A percentile compares a stretch with the other conserved stretches of the same genome.
Conservation (phyloP, 2,329 filamentous ascomycete genomes). For the Canariomyces notabilis region DNA sequence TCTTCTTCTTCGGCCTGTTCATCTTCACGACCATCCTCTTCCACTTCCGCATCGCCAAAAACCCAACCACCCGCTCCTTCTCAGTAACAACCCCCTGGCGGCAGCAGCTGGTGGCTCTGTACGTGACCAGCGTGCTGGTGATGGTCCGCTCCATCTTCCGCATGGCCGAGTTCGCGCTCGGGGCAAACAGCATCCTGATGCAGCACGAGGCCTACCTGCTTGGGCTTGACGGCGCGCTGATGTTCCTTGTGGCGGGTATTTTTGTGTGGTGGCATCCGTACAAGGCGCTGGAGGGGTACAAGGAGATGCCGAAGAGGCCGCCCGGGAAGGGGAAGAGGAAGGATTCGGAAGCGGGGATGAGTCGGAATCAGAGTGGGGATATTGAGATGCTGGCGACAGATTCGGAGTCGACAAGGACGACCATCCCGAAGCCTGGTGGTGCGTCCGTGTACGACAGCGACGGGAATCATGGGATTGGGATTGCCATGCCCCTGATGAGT, state of each 20-base stretch:
- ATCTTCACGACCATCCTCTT: slow-evolving; percentile 41
- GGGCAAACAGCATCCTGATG: slow-evolving; percentile 39
- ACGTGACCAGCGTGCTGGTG: slow-evolving; percentile 40
- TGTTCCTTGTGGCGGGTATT: slow-evolving; percentile 19
- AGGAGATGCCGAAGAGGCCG: slow-evolving; percentile 3
- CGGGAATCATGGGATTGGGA: not conserved
- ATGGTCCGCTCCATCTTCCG: slow-evolving; percentile 44
- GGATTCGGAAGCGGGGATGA: too few species aligned
- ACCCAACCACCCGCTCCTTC: slow-evolving; percentile 27
- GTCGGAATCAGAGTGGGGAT: not conserved
- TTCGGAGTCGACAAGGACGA: not conserved
- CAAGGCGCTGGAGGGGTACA: slow-evolving; percentile 17
- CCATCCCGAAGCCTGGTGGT: not conserved
- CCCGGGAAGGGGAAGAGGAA: too few species aligned
- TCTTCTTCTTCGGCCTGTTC: slow-evolving; percentile 47
- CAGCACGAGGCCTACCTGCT: slow-evolving; percentile 43
- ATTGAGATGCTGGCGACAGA: not conserved
- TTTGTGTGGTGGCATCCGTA: slow-evolving; percentile 21
- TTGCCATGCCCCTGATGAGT: not conserved
- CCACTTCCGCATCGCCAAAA: slow-evolving; percentile 37
- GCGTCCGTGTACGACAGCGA: not conserved
- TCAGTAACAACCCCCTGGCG: slow-evolving; percentile 22
- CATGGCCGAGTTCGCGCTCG: slow-evolving; percentile 44
- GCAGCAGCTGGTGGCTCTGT: slow-evolving; percentile 35
- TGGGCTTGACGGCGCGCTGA: slow-evolving; percentile 28